Percentiles rank a stretch among this genome's conserved stretches.
Evolutionary conservation across 2,329 filamentous ascomycete genomes (phyloP).

Genomic region (Colletotrichum australisinense): DNA sequence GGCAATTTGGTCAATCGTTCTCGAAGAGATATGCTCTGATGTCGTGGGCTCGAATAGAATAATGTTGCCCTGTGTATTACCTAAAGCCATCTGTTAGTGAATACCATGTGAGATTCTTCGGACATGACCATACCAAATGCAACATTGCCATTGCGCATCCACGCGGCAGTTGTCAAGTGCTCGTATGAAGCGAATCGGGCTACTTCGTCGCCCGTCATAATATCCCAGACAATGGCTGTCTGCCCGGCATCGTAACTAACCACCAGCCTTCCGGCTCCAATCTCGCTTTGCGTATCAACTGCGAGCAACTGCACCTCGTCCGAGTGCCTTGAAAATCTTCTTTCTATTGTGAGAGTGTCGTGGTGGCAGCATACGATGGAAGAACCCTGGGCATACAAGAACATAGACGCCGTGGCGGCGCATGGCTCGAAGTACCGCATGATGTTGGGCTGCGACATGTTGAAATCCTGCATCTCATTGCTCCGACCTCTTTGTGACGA

Average conservation of each 20-base stretch:
- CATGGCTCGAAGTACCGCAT: constrained; percentile 82
- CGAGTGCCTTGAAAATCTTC: constrained; percentile 84
- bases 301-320: constrained; percentile 87
- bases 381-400: constrained; percentile 87
- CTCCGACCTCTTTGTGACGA: constrained; percentile 60
- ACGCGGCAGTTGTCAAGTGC: constrained; percentile 83
- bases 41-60: constrained; percentile 95
- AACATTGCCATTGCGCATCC: constrained; percentile 98
- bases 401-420: constrained; percentile 89
- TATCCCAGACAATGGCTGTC: constrained; percentile 96
- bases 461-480: constrained; percentile 62
- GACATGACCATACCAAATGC: constrained; percentile 82
- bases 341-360: constrained; percentile 89
- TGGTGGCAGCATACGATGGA: constrained; percentile 90
- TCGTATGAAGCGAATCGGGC: constrained; percentile 94
- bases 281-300: constrained; percentile 91
- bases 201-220: constrained; percentile 90
- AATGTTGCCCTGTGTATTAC: constrained; percentile 91
- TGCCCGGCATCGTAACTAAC: constrained; percentile 93
- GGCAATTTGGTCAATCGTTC: constrained; percentile 91
- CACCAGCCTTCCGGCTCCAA: constrained; percentile 84
- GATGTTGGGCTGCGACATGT: constrained; percentile 61
- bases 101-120: constrained; percentile 32
- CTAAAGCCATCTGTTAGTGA: constrained; percentile 58
- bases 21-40: constrained; percentile 89